phyloP scores from a whole-genome alignment of 352 stramenopile genomes.

The Labyrinthula sp. region DNA sequence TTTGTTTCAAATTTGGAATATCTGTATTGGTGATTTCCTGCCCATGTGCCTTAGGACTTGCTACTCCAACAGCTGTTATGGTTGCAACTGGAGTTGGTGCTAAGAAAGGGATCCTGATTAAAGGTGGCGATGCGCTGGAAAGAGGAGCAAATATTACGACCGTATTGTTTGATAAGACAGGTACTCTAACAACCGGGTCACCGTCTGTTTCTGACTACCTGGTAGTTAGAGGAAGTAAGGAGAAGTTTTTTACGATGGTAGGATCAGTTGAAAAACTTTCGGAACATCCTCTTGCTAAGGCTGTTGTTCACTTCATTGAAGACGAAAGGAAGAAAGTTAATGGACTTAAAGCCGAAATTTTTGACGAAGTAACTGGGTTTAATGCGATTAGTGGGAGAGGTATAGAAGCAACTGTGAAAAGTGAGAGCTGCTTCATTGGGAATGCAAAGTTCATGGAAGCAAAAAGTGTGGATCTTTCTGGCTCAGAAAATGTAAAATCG shows the following conservation, averaged over 20 bases:
- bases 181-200: constrained; percentile 78
- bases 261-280: constrained; percentile 66
- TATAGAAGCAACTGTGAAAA: constrained; percentile 22
- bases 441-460: constrained; percentile 23
- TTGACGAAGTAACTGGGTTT: not conserved
- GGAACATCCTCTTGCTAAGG: constrained; percentile 75
- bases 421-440: constrained; percentile 7
- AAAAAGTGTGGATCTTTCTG: not conserved
- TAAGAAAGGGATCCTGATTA: constrained; percentile 87
- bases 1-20: constrained; percentile 88
- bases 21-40: constrained; percentile 91
- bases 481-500: constrained; percentile 5
- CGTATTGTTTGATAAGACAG: constrained; percentile 99
- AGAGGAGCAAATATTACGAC: constrained; percentile 67
- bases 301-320: constrained; percentile 55
- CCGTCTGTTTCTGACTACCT: constrained; percentile 60
- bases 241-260: constrained; percentile 51
- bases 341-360: not conserved
- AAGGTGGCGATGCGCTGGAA: constrained; percentile 76
- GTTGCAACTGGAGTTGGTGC: constrained; percentile 90
- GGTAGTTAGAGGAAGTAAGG: constrained; percentile 35
- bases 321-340: constrained; percentile 37
- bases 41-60: constrained; percentile 89
- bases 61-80: constrained; percentile 92
- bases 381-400: constrained; percentile 24